Evolutionary conservation across 495 filamentous ascomycete genomes (phyloP), one percentile per base, ranked within the genome.

Genomic region (Trichoderma virens): DNA sequence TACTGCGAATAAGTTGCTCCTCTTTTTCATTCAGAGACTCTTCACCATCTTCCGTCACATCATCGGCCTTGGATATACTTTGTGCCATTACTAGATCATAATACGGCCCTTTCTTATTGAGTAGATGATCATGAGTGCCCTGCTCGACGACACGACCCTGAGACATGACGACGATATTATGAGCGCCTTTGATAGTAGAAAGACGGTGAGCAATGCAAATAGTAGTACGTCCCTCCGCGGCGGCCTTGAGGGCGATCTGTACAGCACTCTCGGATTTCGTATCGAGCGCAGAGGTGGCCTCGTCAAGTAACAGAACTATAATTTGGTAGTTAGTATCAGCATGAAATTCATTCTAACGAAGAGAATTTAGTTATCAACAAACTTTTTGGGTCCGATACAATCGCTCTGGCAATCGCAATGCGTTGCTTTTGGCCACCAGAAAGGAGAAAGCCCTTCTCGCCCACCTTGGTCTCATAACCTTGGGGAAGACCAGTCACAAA

Each of bases 371-470:
- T n/a, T n/a, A n/a, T n/a, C n/a, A n/a, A n/a, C n/a, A n/a, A n/a
- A n/a, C n/a, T n/a, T n/a, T n/a, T 91, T 76, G 91, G 92, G 8
- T 92, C 92, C 70, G 96, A 86, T 47, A 84, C 88, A 43, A 96
- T 89, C 63, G 92, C 92, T 68, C 92, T 83, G 5, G 92, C 91
- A 65, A 83, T 82, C 16, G 79, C 79, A 73, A 95, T 92, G 65
- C 92, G 87, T 70, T 96, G 92, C 70, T 94, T 94, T 75, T 96
- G 92, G 35, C 92, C 92, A 73, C 92, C 92, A 63, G 87, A 91
- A 30, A 96, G 79, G 32, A 94, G 75, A 71, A 93, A 93, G 11
- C 92, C 92, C 34, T 91, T 86, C 71, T 95, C 91, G 59, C 92
- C 92, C 59, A 97, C 92, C 67, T 91, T 89, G 0, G 91, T 96